Conservation (phyloP, 345 rosid species). For the Salix suchowensis region DNA sequence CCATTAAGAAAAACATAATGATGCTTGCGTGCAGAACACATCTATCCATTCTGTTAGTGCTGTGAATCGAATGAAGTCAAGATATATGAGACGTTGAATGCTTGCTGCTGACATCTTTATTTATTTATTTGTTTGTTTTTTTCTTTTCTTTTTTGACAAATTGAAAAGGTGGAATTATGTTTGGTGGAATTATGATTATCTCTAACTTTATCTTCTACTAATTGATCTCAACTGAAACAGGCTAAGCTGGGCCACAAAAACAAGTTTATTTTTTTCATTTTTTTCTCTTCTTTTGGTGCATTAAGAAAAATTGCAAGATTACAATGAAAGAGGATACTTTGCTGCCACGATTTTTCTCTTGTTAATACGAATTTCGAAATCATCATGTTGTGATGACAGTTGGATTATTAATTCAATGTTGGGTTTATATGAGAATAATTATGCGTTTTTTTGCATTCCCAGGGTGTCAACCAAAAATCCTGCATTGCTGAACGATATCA, state of each 20-base stretch:
- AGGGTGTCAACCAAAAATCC: background rate
- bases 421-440: too few species aligned
- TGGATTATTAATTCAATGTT: too few species aligned
- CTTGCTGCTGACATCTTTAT: background rate
- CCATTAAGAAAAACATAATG: background rate
- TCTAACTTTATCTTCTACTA: background rate
- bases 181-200: background rate
- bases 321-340: background rate
- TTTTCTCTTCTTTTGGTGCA: too few species aligned
- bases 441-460: too few species aligned
- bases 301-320: too few species aligned
- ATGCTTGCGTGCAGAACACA: background rate
- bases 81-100: background rate
- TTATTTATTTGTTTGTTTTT: background rate
- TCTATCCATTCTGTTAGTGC: background rate
- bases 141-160: background rate
- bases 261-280: too few species aligned
- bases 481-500: background rate
- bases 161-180: background rate
- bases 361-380: background rate
- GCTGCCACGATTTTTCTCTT: background rate
- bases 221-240: background rate
- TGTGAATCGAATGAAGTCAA: background rate
- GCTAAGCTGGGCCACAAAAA: background rate
- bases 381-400: background rate